Conservation (phyloP, 2,329 filamentous ascomycete species). For the Aspergillus fructus region DNA sequence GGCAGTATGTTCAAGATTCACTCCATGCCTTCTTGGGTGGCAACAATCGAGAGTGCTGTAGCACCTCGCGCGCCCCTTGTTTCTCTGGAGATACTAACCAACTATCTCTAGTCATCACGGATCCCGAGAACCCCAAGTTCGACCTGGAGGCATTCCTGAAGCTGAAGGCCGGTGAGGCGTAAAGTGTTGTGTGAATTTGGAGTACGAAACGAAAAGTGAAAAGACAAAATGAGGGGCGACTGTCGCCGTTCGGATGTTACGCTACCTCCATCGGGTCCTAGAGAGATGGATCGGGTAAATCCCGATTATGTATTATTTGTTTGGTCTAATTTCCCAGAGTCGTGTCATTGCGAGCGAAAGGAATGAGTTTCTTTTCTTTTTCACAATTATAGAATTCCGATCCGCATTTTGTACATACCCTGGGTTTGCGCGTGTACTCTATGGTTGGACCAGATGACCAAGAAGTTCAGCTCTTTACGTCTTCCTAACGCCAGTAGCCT, state of each 20-base stretch:
- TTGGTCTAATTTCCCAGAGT: constrained; percentile 42
- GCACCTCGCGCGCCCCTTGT: neutral
- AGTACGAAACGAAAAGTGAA: constrained; percentile 12
- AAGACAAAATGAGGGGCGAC: constrained; percentile 30
- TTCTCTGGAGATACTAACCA: constrained; percentile 21
- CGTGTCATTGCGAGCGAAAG: constrained; percentile 44
- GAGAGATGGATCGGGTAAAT: constrained; percentile 31
- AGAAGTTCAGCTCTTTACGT: constrained; percentile 37
- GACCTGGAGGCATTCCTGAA: constrained; percentile 84
- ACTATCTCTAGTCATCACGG: constrained; percentile 59
- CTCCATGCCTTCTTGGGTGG: neutral
- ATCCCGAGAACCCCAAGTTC: constrained; percentile 85
- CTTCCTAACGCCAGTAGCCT: constrained; percentile 21
- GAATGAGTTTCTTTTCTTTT: constrained; percentile 33
- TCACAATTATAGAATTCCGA: constrained; percentile 39
- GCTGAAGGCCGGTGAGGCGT: constrained; percentile 54
- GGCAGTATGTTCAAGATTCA: constrained; percentile 34
- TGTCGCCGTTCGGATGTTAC: constrained; percentile 26
- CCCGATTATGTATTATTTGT: constrained; percentile 44
- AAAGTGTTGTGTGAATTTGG: constrained; percentile 24
- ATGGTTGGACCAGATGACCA: constrained; percentile 39
- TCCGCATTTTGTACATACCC: constrained; percentile 44
- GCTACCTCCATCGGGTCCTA: constrained; percentile 37
- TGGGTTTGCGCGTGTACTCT: constrained; percentile 42
- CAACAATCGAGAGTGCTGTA: neutral